These are phyloP conservation scores for Rhodotorula sp. DNA, from an alignment of 1,284 basidiomycete species.

Conservation along the genomic window DNA sequence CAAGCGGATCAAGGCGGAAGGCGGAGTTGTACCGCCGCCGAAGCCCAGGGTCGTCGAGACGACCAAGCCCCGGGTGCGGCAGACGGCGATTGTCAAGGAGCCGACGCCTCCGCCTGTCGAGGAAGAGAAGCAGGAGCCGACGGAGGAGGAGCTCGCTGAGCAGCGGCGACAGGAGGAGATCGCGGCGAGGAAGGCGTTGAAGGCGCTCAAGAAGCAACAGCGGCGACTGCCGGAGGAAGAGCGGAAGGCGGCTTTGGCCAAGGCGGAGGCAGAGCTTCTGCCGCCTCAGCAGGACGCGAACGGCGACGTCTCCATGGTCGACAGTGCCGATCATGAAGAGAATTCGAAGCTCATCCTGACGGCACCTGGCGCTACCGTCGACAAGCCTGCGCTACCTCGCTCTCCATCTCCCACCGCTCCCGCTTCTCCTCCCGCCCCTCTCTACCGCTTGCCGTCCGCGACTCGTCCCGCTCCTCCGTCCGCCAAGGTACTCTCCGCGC, in stretches of 20 bases:
- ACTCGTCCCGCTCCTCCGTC: conserved; percentile 68
- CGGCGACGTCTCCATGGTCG: conserved; percentile 10
- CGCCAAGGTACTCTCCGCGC: conserved; percentile 64
- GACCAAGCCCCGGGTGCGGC: conserved; percentile 4
- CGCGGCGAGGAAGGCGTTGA: conserved; percentile 31
- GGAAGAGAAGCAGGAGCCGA: conserved; percentile 25
- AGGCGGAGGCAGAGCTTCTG: not conserved
- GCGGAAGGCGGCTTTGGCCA: not conserved
- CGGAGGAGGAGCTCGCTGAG: conserved; percentile 36
- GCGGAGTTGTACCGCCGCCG: conserved; percentile 38
- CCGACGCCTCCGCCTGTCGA: not conserved
- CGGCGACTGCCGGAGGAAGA: conserved; percentile 7
- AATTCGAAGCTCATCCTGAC: conserved; percentile 15
- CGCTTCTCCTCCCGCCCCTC: conserved; percentile 5
- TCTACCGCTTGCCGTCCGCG: conserved; percentile 64
- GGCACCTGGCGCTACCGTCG: not conserved
- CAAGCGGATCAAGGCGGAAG: conserved; percentile 51
- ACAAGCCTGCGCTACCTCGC: not conserved
- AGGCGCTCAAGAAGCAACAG: conserved; percentile 37
- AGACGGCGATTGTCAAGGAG: conserved; percentile 13
- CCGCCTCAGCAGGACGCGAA: not conserved
- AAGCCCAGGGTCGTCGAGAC: conserved; percentile 19
- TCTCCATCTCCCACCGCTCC: conserved; percentile 2
- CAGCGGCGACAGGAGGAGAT: conserved; percentile 31
- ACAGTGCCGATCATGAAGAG: not conserved